Conservation (phyloP, 2,329 filamentous ascomycete species). For the Fusarium sulawesiense region DNA sequence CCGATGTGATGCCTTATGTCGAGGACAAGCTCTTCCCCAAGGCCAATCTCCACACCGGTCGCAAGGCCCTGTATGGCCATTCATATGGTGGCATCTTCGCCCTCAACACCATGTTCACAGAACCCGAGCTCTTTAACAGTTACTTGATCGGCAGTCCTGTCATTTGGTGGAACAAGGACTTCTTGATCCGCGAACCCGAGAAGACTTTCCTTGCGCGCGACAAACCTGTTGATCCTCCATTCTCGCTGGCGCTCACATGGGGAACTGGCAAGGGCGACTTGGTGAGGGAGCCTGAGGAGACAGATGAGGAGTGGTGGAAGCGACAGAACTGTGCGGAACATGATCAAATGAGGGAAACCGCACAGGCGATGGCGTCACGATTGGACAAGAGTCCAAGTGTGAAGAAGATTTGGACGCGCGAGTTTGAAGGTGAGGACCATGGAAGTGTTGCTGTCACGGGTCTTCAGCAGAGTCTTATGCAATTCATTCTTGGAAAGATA, state of each 20-base stretch:
- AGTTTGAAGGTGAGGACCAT: constrained; percentile 47
- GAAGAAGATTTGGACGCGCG: constrained; percentile 35
- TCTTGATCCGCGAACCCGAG: constrained; percentile 52
- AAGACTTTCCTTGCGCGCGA: constrained; percentile 39
- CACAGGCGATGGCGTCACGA: constrained; percentile 32
- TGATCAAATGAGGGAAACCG: constrained; percentile 39
- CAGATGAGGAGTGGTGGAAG: constrained; percentile 47
- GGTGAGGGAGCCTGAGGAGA: constrained; percentile 44
- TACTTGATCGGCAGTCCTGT: constrained; percentile 60
- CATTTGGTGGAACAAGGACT: constrained; percentile 60
- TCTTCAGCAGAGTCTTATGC: constrained; percentile 39
- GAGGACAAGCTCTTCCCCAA: constrained; percentile 44
- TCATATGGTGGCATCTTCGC: constrained; percentile 62
- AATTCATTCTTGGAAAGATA: constrained; percentile 36
- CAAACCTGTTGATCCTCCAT: constrained; percentile 25
- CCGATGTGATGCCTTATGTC: constrained; percentile 52
- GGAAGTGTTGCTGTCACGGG: constrained; percentile 38
- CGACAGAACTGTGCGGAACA: constrained; percentile 43
- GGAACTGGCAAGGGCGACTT: constrained; percentile 49
- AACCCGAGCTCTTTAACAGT: constrained; percentile 56
- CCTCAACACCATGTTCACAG: constrained; percentile 57
- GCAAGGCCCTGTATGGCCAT: constrained; percentile 61
- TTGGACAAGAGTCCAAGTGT: constrained; percentile 34
- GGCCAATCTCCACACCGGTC: constrained; percentile 48
- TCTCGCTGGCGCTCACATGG: constrained; percentile 52